phyloP scores from a whole-genome alignment of 106 monocot species.

The Phalaenopsis equestris region DNA sequence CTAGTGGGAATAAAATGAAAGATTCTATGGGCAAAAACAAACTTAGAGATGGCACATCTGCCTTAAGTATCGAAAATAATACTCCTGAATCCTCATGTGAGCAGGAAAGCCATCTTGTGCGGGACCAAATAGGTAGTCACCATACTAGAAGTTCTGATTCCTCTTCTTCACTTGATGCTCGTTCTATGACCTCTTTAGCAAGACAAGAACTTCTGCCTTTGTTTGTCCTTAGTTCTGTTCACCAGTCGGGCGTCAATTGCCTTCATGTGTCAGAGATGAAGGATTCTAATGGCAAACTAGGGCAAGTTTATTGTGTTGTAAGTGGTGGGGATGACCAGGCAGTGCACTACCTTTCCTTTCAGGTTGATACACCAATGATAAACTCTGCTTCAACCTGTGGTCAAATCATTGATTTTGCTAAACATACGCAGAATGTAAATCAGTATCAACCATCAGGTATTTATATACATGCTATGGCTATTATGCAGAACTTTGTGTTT shows the following conservation, averaged over 20 bases:
- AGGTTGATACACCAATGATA: constrained; percentile 5
- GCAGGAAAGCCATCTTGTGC: constrained; percentile 1
- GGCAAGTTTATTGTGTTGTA: constrained; percentile 41
- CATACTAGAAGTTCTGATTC: background rate
- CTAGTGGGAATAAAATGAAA: constrained; percentile 11
- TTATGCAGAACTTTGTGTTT: background rate
- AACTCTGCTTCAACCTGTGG: background rate
- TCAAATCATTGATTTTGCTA: background rate
- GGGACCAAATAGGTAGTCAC: constrained; percentile 1
- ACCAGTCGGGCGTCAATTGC: constrained; percentile 95
- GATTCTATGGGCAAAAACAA: background rate
- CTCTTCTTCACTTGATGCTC: background rate
- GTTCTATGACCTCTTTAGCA: constrained; percentile 9
- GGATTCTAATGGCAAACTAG: constrained; percentile 13
- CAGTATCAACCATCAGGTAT: constrained; percentile 12
- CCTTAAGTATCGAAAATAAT: constrained; percentile 6
- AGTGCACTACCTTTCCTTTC: constrained; percentile 47
- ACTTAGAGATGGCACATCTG: background rate
- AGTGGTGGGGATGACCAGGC: constrained; percentile 99
- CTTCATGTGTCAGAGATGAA: constrained; percentile 45
- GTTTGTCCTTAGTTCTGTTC: constrained; percentile 45
- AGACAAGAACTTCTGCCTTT: constrained; percentile 46
- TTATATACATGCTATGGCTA: background rate
- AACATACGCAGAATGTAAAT: constrained; percentile 6
- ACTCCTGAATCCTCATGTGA: constrained; percentile 8